phyloP scores from a whole-genome alignment of 1,284 basidiomycete genomes.

The Ceratobasidium papillatum region DNA sequence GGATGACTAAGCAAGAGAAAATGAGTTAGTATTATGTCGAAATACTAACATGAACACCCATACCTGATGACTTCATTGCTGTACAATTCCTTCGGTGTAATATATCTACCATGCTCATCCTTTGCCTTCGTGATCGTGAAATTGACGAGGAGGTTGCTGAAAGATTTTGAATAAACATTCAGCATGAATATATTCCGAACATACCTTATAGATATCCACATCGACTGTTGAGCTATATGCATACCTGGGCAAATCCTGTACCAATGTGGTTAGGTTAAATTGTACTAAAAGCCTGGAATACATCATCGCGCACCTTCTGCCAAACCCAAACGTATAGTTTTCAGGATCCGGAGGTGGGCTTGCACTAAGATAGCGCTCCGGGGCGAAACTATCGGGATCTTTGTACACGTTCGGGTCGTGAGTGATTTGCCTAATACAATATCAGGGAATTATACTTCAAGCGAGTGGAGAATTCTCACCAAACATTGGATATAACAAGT shows the following conservation, averaged over 20 bases:
- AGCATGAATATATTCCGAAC: too few relatives aligned
- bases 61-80: conserved; percentile 26
- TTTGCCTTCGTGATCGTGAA: conserved; percentile 29
- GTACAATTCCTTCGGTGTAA: conserved; percentile 12
- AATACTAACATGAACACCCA: too few relatives aligned
- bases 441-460: not conserved
- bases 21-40: not conserved
- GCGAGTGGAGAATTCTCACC: too few relatives aligned
- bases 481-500: not conserved
- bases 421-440: not conserved
- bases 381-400: not conserved
- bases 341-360: not conserved
- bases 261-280: not conserved
- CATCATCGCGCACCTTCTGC: not conserved
- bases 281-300: not conserved
- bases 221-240: not conserved
- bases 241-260: not conserved
- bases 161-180: not conserved
- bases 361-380: not conserved
- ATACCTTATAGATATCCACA: not conserved
- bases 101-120: conserved; percentile 18
- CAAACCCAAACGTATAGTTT: not conserved
- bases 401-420: conserved; percentile 4
- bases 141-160: conserved; percentile 9
- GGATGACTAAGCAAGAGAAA: not conserved